These are phyloP conservation scores for Colletotrichum orchidophilum DNA, from an alignment of 2,329 filamentous ascomycete genomes.

Conservation along the genomic window DNA sequence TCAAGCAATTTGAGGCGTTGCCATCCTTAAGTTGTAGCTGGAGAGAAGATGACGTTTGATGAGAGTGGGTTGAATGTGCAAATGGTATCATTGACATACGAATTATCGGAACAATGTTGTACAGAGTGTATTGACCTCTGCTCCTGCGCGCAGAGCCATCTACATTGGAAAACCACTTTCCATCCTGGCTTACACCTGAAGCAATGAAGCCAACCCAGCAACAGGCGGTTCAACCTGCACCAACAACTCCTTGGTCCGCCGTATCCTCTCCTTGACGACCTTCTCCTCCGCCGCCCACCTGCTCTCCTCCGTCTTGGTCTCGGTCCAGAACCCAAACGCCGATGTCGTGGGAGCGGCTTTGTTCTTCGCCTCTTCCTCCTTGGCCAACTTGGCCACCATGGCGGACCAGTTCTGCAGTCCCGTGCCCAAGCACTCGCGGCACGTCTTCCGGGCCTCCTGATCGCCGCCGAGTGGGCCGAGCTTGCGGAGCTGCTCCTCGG, in stretches of 20 bases:
- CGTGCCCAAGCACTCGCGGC: constrained; percentile 79
- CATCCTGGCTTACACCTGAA: constrained; percentile 56
- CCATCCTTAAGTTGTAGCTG: too few species aligned
- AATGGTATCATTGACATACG: background rate
- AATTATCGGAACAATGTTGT: background rate
- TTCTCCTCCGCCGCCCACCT: constrained; percentile 65
- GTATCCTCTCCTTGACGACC: constrained; percentile 62
- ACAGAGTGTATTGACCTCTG: background rate
- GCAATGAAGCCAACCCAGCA: constrained; percentile 46
- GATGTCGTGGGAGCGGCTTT: constrained; percentile 38
- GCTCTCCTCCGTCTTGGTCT: constrained; percentile 46
- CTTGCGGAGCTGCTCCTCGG: constrained; percentile 72
- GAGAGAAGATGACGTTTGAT: too few species aligned
- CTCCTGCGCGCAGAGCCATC: background rate
- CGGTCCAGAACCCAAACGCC: constrained; percentile 54
- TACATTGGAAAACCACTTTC: constrained; percentile 7
- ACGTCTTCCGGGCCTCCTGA: constrained; percentile 59
- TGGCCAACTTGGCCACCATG: constrained; percentile 77
- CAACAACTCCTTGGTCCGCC: constrained; percentile 61
- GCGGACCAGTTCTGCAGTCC: constrained; percentile 83
- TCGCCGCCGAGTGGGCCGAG: constrained; percentile 39
- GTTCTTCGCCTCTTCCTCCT: constrained; percentile 54
- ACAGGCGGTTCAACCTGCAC: constrained; percentile 55
- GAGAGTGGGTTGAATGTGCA: background rate
- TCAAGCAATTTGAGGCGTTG: too few species aligned